These are phyloP conservation scores for Auricularia cornea DNA, from an alignment of 768 basidiomycete species.

Conservation along the genomic window DNA sequence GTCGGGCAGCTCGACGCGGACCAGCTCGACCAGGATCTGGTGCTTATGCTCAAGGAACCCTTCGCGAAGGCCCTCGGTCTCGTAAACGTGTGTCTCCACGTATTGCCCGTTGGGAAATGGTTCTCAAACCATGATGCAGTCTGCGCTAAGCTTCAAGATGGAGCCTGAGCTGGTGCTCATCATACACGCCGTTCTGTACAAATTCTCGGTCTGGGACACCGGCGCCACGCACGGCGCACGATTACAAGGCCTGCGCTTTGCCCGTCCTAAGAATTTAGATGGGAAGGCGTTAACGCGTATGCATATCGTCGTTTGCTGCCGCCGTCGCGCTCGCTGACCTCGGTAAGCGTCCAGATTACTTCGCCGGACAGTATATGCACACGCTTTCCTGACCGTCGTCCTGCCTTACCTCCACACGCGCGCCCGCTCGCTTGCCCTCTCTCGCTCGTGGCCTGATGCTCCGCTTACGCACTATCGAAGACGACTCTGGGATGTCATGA, in stretches of 20 bases:
- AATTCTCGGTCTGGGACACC: conserved; percentile 72
- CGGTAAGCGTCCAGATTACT: conserved; percentile 57
- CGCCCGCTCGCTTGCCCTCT: conserved; percentile 65
- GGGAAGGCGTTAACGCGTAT: conserved; percentile 29
- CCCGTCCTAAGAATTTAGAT: conserved; percentile 9
- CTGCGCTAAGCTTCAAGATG: conserved; percentile 23
- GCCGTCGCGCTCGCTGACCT: conserved; percentile 1
- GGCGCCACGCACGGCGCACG: conserved; percentile 79
- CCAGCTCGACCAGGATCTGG: conserved; percentile 81
- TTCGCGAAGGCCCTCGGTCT: conserved; percentile 60
- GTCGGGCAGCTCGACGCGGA: conserved; percentile 91
- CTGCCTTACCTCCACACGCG: conserved; percentile 74
- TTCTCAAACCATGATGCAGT: not conserved
- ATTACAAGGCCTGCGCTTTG: conserved; percentile 69
- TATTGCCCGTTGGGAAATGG: conserved; percentile 11
- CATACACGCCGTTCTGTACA: conserved; percentile 67
- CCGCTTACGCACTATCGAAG: conserved; percentile 70
- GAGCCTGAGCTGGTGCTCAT: conserved; percentile 69
- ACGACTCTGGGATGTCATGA: conserved; percentile 62
- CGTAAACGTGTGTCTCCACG: conserved; percentile 47
- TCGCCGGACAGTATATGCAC: conserved; percentile 48
- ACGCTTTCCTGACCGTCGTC: conserved; percentile 64
- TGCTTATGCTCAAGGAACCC: conserved; percentile 75
- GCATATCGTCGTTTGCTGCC: conserved; percentile 13
- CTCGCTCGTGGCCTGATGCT: conserved; percentile 84